phyloP scores from a whole-genome alignment of 345 rosid genomes.

The Populus tremula region DNA sequence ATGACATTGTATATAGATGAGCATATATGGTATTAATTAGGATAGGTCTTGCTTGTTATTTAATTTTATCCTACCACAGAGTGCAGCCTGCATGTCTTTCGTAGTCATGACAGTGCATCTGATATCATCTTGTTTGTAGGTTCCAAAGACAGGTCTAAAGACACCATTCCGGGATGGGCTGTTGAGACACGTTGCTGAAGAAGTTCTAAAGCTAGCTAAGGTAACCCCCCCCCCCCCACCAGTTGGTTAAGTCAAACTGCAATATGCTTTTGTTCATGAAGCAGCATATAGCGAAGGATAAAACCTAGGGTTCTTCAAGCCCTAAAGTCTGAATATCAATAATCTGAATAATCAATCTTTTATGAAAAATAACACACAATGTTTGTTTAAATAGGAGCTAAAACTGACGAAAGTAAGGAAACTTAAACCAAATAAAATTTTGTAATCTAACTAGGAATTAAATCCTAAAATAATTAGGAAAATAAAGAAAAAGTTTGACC shows the following conservation, averaged over 20 bases:
- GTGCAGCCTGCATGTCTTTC: slow-evolving; percentile 1
- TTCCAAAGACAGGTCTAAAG: slow-evolving; percentile 74
- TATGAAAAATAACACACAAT: no score
- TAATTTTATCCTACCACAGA: not conserved
- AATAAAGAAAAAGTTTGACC: no score
- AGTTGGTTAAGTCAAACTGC: not conserved
- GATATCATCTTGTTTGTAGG: slow-evolving; percentile 45
- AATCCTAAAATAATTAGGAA: no score
- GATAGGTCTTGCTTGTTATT: not conserved
- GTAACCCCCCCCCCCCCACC: slow-evolving; percentile 23
- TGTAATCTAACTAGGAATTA: no score
- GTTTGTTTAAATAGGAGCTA: no score
- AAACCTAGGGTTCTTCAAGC: no score
- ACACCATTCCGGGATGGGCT: slow-evolving; percentile 90
- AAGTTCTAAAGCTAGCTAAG: slow-evolving; percentile 78
- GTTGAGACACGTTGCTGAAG: slow-evolving; percentile 75
- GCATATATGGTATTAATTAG: not conserved
- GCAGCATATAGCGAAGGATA: no score
- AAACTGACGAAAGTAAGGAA: no score
- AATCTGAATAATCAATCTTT: no score
- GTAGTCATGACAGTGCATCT: slow-evolving; percentile 16
- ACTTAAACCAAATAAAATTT: no score
- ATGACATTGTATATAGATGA: not conserved
- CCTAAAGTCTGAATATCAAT: no score
- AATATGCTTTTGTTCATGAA: not conserved